Percentiles rank a stretch among this genome's conserved stretches.
phyloP scores from a whole-genome alignment of 2,329 filamentous ascomycete species.

The Fusarium sarcochroum region DNA sequence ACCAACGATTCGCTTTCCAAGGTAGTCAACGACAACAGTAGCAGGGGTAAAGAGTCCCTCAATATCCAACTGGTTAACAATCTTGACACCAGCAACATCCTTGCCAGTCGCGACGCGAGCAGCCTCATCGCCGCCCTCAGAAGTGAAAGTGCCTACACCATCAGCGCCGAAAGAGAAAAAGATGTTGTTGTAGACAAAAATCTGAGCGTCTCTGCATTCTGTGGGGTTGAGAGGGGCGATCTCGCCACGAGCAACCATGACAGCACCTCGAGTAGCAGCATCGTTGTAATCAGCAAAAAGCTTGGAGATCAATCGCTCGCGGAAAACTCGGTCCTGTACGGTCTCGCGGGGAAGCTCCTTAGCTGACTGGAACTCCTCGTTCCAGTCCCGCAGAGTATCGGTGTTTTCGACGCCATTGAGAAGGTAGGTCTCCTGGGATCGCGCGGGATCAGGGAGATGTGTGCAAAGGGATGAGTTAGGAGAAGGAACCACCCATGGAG shows the following conservation, averaged over 20 bases:
- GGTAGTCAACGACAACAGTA: conserved; percentile 95
- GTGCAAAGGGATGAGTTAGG: conserved; percentile 73
- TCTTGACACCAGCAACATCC: conserved; percentile 92
- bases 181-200: conserved; percentile 99
- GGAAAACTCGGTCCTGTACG: conserved; percentile 95
- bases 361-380: conserved; percentile 98
- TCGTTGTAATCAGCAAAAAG: conserved; percentile 98
- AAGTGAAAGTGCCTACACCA: conserved; percentile 96
- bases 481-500: conserved; percentile 89
- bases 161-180: conserved; percentile 99
- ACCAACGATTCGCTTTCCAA: conserved; percentile 96
- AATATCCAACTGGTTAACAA: conserved; percentile 97
- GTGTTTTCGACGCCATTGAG: conserved; percentile 93
- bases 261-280: conserved; percentile 90
- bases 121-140: conserved; percentile 96
- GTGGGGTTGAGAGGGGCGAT: conserved; percentile 95
- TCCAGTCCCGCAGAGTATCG: conserved; percentile 97
- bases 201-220: conserved; percentile 92
- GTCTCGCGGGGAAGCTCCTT: conserved; percentile 93
- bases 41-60: conserved; percentile 94
- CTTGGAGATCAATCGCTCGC: conserved; percentile 93
- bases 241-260: conserved; percentile 92
- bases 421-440: conserved; percentile 93
- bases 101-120: conserved; percentile 96
- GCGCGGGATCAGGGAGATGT: conserved; percentile 86